Base-by-base conservation (phyloP, 2,329 filamentous ascomycete species). In the Penicillium hesseltinei region DNA sequence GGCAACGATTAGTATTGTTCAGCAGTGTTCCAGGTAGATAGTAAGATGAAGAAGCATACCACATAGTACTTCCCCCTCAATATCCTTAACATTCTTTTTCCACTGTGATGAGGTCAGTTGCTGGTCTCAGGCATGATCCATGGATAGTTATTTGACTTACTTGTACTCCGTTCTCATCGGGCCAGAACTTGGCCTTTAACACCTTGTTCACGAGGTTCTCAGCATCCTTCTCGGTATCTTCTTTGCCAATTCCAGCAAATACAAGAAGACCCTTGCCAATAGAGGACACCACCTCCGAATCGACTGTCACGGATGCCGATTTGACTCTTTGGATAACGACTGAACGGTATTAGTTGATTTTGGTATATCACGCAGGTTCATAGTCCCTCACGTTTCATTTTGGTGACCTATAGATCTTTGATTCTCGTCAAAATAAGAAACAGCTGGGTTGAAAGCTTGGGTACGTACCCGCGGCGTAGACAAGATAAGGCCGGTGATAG, bases 261-360 rank as follows among this genome's bases (percentile, higher is more conserved):
- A 97, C 91, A 7, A 99, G 81, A 43, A 99, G 78, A 31, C 94
- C 94, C 75, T 88, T 90, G 58, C 91, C 91, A 68, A 99, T 97
- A 3, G 89, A 90, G 1, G 94, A 97, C 45, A 99, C 84, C 31
- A 96, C 79, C 72, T 96, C 83, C 70, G 91, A 89, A 71, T 99
- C 92, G 51, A 99, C 93, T 1, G 92, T 94, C 67, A 99, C 94
- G 8, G 93, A 97, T 59, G 93, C 93, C 43, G 92, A 97, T 59
- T 96, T 86, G 51, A 99, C 94, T 64, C 94, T 86, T 77, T 99
- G 94, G 52, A 97, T 80, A 59, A 99, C 90, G 53, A 92, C 94
- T 97, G 70, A 52, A 8, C n/a, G 10, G 6, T 5, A 8, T 65
- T 56, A 65, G 61, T 38, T 35, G 21, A n/a, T 17, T 7, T 33